Conservation (phyloP, 2,329 filamentous ascomycete genomes). For the Graphilbum fragrans region DNA sequence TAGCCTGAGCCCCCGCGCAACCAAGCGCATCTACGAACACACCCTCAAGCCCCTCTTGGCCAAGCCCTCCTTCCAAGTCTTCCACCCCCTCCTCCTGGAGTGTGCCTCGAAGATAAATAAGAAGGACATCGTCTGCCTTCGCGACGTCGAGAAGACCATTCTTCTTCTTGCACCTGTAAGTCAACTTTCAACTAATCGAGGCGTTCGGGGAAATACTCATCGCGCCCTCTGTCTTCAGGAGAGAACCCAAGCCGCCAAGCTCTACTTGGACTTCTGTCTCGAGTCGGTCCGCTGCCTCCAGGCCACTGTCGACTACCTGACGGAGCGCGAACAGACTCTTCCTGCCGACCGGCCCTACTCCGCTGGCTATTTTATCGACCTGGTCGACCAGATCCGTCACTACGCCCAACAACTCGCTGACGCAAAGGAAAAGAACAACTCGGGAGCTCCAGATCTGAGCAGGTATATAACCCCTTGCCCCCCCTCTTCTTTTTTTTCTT, state of each 20-base stretch:
- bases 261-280: conserved; percentile 81
- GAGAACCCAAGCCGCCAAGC: conserved; percentile 55
- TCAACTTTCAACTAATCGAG: conserved; percentile 34
- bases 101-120: conserved; percentile 68
- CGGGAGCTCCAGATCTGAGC: conserved; percentile 45
- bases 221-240: conserved; percentile 54
- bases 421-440: conserved; percentile 53
- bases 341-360: conserved; percentile 83
- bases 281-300: conserved; percentile 83
- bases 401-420: conserved; percentile 78
- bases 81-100: conserved; percentile 67
- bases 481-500: not conserved
- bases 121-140: conserved; percentile 79
- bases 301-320: conserved; percentile 74
- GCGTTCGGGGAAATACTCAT: conserved; percentile 52
- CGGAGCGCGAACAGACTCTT: conserved; percentile 75
- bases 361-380: conserved; percentile 93
- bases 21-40: conserved; percentile 67
- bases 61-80: conserved; percentile 62
- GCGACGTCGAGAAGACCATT: conserved; percentile 88
- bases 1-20: conserved; percentile 56
- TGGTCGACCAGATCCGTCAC: conserved; percentile 83
- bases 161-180: conserved; percentile 90
- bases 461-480: conserved; percentile 32
- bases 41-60: conserved; percentile 67